Percentiles rank a stretch among this genome's conserved stretches.
Evolutionary conservation across 176 grass and related monocot species (phyloP).

Genomic region (Ensete ventricosum): DNA sequence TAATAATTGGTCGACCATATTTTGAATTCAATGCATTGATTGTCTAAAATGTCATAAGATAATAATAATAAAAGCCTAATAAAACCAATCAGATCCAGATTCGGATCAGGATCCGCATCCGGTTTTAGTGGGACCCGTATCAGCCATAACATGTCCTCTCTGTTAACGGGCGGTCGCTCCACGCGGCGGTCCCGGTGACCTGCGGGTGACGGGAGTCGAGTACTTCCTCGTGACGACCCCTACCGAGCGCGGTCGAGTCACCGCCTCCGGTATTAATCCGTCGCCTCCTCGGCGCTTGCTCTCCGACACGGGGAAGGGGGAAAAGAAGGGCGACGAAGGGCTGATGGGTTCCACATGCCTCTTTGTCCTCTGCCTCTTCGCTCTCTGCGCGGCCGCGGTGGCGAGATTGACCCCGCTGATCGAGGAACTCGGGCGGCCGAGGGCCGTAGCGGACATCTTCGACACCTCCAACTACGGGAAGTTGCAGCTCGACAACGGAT

Average conservation of each 20-base stretch:
- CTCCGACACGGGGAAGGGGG: not conserved
- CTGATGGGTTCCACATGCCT: not conserved
- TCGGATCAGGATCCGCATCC: not conserved
- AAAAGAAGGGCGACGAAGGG: not conserved
- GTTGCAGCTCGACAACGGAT: constrained; percentile 90
- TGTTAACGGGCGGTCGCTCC: not conserved
- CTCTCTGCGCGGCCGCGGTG: not conserved
- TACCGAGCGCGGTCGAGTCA: not conserved
- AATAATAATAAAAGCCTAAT: no score
- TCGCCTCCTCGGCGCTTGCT: not conserved
- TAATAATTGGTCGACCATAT: no score
- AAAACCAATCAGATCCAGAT: not conserved
- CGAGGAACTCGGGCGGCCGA: constrained; percentile 16
- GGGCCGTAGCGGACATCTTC: constrained; percentile 28
- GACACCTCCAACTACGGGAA: constrained; percentile 90
- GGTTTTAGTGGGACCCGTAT: not conserved
- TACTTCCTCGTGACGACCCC: no score
- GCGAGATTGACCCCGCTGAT: not conserved
- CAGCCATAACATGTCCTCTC: no score
- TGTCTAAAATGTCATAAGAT: no score
- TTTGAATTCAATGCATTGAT: no score
- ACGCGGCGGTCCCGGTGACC: not conserved
- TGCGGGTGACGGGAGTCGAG: not conserved
- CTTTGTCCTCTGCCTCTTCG: constrained; percentile 2
- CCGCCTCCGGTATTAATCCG: not conserved